Evolutionary conservation across 1,139 yeast genomes (phyloP), one percentile per base, ranked within the genome.

Genomic region (Keqinozyma sinolaborantium): DNA sequence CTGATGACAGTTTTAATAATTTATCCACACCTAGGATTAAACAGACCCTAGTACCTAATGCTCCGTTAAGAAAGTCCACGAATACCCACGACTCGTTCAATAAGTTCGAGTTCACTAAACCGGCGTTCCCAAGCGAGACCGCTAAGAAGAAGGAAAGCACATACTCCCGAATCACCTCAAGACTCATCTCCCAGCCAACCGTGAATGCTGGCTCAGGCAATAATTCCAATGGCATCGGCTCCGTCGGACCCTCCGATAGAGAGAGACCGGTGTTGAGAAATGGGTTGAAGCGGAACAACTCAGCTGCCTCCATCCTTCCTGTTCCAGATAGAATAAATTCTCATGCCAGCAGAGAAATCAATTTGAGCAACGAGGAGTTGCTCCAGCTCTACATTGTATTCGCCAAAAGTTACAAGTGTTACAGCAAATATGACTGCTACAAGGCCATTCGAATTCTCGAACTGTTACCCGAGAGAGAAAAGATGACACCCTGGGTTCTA

Each of bases 401-500:
- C 42, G 92, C 92, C 1, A 73, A 75, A 44, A 83, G 83, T 10
- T 75, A 62, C 51, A 77, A 79, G 42, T 73, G 85, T 11, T 71
- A 83, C 61, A 63, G 79, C 36, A 67, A 72, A 29, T 90, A 74
- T 56, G 92, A 87, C 51, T 85, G 95, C 44, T 80, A 78, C 50
- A 81, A 83, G 46, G 95, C 97, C 1, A 78, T 88, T 7, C 60
- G 92, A 34, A 64, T 77, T 2, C 64, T 92, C 26, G 79, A 78
- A 34, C 60, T 77, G 5, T 66, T 87, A 13, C 78, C 92, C 0
- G 78, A 73, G 6, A 50, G 64, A 14, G 95, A 86, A 44, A 67
- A 73, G 33, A 70, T 77, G 26, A 81, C 95, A 11, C 95, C 97
- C 0, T 88, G 95, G 88, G 95, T 88, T 6, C 66, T 86, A 32